Evolutionary conservation across 2,329 filamentous ascomycete genomes (phyloP).

Genomic region (Alternaria ventricosa): DNA sequence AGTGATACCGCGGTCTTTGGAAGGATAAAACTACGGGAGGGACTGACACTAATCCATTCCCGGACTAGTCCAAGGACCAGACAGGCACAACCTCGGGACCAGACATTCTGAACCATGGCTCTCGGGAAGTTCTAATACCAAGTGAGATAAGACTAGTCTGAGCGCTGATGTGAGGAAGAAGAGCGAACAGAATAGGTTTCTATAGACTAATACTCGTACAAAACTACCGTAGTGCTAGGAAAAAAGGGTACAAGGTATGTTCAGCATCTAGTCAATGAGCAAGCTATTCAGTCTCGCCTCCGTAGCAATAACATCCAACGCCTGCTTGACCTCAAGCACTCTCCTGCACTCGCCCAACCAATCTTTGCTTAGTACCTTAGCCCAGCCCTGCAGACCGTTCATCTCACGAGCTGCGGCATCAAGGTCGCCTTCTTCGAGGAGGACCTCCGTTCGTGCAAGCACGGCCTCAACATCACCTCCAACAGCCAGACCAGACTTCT

Average conservation of each 20-base stretch:
- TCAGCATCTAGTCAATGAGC: constrained; percentile 68
- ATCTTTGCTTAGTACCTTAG: constrained; percentile 90
- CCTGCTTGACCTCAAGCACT: constrained; percentile 94
- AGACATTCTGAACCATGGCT: too few species aligned
- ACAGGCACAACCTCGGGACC: neutral
- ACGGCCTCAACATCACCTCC: constrained; percentile 94
- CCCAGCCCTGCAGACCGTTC: constrained; percentile 92
- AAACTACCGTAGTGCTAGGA: constrained; percentile 11
- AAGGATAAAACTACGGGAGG: too few species aligned
- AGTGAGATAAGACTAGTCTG: too few species aligned
- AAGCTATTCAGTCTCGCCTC: constrained; percentile 89
- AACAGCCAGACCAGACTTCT: constrained; percentile 77
- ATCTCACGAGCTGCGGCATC: constrained; percentile 93
- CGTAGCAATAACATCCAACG: constrained; percentile 90
- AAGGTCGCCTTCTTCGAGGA: constrained; percentile 90
- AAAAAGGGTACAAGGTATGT: neutral
- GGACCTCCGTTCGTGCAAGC: constrained; percentile 84
- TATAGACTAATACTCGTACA: constrained; percentile 16
- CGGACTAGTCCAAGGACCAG: neutral
- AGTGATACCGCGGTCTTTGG: neutral
- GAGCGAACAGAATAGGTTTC: constrained; percentile 9
- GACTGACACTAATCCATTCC: neutral
- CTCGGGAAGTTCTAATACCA: too few species aligned
- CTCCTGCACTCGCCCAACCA: constrained; percentile 91
- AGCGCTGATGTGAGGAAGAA: too few species aligned